phyloP scores from a whole-genome alignment of 306 rosid species.

The Bauhinia variegata region DNA sequence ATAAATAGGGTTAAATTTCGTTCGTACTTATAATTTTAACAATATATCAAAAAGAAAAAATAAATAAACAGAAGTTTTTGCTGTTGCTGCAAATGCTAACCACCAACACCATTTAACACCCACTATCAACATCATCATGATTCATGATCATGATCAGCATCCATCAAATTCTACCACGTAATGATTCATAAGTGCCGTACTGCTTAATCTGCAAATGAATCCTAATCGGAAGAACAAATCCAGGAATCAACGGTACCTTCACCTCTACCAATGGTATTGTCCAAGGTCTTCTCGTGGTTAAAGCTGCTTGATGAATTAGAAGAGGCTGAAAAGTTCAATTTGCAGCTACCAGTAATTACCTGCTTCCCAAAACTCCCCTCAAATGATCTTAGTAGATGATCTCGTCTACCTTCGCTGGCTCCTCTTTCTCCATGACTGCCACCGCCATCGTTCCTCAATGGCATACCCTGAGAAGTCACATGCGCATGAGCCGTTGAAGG shows the following conservation, averaged over 20 bases:
- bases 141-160: not conserved
- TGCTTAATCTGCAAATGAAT: not conserved
- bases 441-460: not conserved
- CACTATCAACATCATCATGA: conserved; percentile 1
- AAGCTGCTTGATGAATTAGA: conserved; percentile 39
- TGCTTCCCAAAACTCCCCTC: not conserved
- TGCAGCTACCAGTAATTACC: conserved; percentile 29
- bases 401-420: not conserved
- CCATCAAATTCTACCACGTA: not conserved
- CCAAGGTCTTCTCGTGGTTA: conserved; percentile 41
- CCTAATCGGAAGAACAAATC: conserved; percentile 53
- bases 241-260: conserved; percentile 50
- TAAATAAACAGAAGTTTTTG: not conserved
- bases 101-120: conserved; percentile 12
- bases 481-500: not conserved
- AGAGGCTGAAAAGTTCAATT: conserved; percentile 30
- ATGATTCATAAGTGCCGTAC: conserved; percentile 15
- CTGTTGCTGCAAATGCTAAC: conserved; percentile 22
- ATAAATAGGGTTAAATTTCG: not conserved
- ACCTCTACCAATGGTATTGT: conserved; percentile 39
- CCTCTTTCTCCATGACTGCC: not conserved
- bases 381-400: not conserved
- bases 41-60: not conserved
- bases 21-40: not conserved
- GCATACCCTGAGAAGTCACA: not conserved